Evolutionary conservation across 2,329 filamentous ascomycete genomes (phyloP), one percentile per base, ranked within the genome.

Genomic region (Alternaria atra): DNA sequence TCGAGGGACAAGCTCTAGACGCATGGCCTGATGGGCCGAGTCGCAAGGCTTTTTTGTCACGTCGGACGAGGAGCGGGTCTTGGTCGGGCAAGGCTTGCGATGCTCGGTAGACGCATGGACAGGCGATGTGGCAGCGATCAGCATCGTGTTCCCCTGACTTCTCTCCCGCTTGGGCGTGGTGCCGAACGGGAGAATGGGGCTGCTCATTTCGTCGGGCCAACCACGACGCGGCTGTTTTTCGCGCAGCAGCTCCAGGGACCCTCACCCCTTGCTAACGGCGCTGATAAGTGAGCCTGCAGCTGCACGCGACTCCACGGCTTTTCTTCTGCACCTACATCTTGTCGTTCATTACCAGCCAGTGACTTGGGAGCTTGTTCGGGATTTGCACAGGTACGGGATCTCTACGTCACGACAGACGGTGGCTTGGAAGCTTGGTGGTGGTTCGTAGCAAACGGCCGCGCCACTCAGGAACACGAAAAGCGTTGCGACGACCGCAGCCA

Each of bases 121-220:
- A 29, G 25, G 53, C 53, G 43, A 35, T n/a, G 39, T 35, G 56
- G 56, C 56, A 48, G 51, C 42, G 54, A 64, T 56, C 53, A 51
- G 57, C 61, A 51, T 44, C 52, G 42, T 30, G 7, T 59, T 58
- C 64, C 65, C 64, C 64, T 63, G 64, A 63, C 61, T 52, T 35
- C 5, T 13, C 20, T 35, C 59, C 60, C 58, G 65, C 60, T 58
- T 65, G 63, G 54, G 56, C 17, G 53, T 63, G 61, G 63, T 57
- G 63, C 43, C 27, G 54, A 42, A 58, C 37, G 51, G 63, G 61
- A 46, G 44, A 30, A 56, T 47, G 57, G 65, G 59, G 55, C 57
- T 52, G 50, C 66, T 73, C 68, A 72, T 75, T 74, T 73, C 60
- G 64, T 48, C 58, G 25, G 55, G 53, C 67, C 66, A 66, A 64